Evolutionary conservation across 2,329 filamentous ascomycete genomes (phyloP), one percentile per base, ranked within the genome.

Genomic region (Trichophaea hybrida): DNA sequence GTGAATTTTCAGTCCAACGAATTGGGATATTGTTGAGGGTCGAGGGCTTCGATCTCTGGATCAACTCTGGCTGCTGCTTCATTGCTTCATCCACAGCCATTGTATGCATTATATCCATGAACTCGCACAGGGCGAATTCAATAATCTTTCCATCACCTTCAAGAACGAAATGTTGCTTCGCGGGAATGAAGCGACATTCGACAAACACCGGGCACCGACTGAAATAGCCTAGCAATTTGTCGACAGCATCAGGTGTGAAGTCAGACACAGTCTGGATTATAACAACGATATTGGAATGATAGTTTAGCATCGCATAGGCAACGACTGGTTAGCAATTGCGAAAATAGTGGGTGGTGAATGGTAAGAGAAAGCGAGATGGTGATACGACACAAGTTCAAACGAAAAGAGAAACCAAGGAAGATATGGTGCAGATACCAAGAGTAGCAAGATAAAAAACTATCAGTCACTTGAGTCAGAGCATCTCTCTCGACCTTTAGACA

Each of bases 191-290:
- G 32, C 54, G 59, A 44, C 63, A 63, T 38, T 65, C 61, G 6
- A 65, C 56, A 32, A 59, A 53, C 44, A 59, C 40, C 53, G 59
- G 56, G 6, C 48, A 63, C n/a, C 13, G 34, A 10, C 10, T 40
- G 35, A 61, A 65, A 7, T 33, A 35, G 13, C 55, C 59, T 13
- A 61, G 56, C 40, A 65, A 52, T 13, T 52, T 52, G 15, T 65
- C 56, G 33, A 65, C 59, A 53, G 63, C 63, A 24, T 52, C 54
- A 24, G 63, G 61, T 5, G 61, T 60, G 17, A 61, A 65, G 56
- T 65, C 63, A 40, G 61, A 65, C 32, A 65, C 58, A 4, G 32
- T 53, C 34, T n/a, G 31, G 24, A 53, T n/a, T 8, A 12, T 35
- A 33, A 53, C 34, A n/a, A 33, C 13, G 7, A 37, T n/a, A 33